These are phyloP conservation scores for Cordyceps fumosorosea DNA, from an alignment of 2,329 filamentous ascomycete genomes.

Conservation along the genomic window DNA sequence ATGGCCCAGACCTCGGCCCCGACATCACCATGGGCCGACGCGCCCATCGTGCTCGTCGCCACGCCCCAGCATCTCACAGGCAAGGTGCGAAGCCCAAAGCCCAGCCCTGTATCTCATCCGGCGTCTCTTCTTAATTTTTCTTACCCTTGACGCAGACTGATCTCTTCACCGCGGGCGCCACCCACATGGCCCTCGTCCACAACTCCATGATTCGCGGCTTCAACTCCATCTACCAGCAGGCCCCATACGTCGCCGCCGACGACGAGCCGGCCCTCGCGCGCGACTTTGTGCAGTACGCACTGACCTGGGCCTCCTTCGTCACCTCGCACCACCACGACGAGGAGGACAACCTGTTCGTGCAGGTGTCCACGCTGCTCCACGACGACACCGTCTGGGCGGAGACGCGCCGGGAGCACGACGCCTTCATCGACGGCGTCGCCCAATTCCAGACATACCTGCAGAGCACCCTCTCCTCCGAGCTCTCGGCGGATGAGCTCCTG, in stretches of 20 bases:
- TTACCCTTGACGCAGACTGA: constrained; percentile 35
- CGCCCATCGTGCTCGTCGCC: constrained; percentile 45
- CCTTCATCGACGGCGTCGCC: constrained; percentile 45
- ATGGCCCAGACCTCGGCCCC: constrained; percentile 27
- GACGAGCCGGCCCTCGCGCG: constrained; percentile 39
- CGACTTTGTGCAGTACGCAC: constrained; percentile 51
- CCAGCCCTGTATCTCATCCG: neutral
- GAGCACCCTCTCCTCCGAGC: constrained; percentile 30
- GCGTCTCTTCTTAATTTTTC: neutral
- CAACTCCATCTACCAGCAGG: constrained; percentile 58
- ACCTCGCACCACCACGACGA: constrained; percentile 56
- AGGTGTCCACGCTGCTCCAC: constrained; percentile 44
- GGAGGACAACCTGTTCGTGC: constrained; percentile 49
- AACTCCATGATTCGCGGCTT: constrained; percentile 57
- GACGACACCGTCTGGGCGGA: constrained; percentile 45
- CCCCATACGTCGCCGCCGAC: constrained; percentile 34
- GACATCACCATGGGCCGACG: constrained; percentile 43
- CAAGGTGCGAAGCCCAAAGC: constrained; percentile 30
- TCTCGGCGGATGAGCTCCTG: constrained; percentile 39
- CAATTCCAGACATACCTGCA: constrained; percentile 48
- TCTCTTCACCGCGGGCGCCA: constrained; percentile 51
- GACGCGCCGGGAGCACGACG: constrained; percentile 48
- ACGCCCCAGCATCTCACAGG: constrained; percentile 48
- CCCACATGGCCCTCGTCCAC: constrained; percentile 56
- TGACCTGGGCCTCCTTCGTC: constrained; percentile 54